Conservation (phyloP, 164 flowering plant species). For the Amborella trichopoda region DNA sequence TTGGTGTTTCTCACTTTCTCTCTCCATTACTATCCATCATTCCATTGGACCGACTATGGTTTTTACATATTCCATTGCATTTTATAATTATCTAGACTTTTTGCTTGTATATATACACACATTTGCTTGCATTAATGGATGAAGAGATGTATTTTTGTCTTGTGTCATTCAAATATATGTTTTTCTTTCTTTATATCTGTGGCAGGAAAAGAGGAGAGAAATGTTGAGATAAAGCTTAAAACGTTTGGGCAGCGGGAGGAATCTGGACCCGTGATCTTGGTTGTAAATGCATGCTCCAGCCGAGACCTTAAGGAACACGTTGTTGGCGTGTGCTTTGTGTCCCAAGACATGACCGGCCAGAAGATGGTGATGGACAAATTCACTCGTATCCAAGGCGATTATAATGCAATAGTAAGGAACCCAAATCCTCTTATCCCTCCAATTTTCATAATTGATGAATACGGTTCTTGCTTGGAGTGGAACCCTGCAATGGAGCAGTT, state of each 20-base stretch:
- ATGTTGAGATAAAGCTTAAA: slow-evolving; percentile 60
- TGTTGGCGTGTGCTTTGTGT: slow-evolving; percentile 63
- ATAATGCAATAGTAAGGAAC: slow-evolving; percentile 39
- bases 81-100: no score
- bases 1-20: no score
- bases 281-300: slow-evolving; percentile 70
- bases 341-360: slow-evolving; percentile 64
- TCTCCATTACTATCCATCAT: no score
- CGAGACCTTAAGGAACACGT: slow-evolving; percentile 37
- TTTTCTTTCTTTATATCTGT: slow-evolving; percentile 2
- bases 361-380: slow-evolving; percentile 53
- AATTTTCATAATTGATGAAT: slow-evolving; percentile 53
- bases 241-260: slow-evolving; percentile 27
- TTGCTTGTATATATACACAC: no score
- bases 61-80: no score
- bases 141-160: no score
- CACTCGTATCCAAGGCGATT: slow-evolving; percentile 62
- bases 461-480: slow-evolving; percentile 65
- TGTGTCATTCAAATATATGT: no score
- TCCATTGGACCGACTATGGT: no score
- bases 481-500: slow-evolving; percentile 61
- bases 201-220: slow-evolving; percentile 60
- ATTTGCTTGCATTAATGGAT: no score
- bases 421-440: slow-evolving; percentile 70
- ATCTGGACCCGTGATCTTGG: slow-evolving; percentile 32